A percentile compares a stretch with the other conserved stretches of the same genome.
phyloP scores from a whole-genome alignment of 805 yeast species.

The Starmerella khaoyaiensis region DNA sequence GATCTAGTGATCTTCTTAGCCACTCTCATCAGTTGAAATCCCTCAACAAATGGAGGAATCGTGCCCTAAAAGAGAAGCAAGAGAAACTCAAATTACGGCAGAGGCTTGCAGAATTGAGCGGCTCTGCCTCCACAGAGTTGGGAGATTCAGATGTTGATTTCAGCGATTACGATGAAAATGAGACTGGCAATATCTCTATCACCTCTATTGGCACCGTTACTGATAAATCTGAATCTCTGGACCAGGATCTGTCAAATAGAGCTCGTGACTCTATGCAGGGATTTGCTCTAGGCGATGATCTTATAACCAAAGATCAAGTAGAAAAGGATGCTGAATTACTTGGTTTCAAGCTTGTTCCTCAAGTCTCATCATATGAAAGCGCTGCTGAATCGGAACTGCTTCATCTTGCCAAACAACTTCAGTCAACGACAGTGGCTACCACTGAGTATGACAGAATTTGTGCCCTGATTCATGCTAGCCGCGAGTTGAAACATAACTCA shows the following conservation, averaged over 20 bases:
- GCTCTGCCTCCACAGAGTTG: no score
- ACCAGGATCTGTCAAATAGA: neutral
- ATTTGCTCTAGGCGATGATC: constrained; percentile 8
- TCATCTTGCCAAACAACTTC: neutral
- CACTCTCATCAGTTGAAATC: constrained; percentile 1
- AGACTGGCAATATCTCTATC: neutral
- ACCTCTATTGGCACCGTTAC: neutral
- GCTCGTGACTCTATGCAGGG: neutral
- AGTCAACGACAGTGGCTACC: no score
- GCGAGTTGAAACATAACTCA: no score
- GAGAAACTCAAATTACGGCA: constrained; percentile 8
- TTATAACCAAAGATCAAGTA: neutral
- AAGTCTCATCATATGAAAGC: constrained; percentile 5
- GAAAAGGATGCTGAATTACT: constrained; percentile 4
- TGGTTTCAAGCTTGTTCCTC: constrained; percentile 3
- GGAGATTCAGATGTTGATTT: neutral
- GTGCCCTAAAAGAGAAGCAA: constrained; percentile 4
- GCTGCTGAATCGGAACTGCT: constrained; percentile 3
- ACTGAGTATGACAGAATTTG: no score
- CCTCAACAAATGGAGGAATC: constrained; percentile 1
- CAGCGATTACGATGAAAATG: constrained; percentile 1
- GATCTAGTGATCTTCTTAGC: constrained; percentile 6
- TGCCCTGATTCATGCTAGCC: no score
- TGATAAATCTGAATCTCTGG: neutral
- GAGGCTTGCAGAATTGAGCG: constrained; percentile 4